A percentile compares a stretch with the other conserved stretches of the same genome.
phyloP scores from a whole-genome alignment of 257 asterid species.

The Penstemon newberryi region DNA sequence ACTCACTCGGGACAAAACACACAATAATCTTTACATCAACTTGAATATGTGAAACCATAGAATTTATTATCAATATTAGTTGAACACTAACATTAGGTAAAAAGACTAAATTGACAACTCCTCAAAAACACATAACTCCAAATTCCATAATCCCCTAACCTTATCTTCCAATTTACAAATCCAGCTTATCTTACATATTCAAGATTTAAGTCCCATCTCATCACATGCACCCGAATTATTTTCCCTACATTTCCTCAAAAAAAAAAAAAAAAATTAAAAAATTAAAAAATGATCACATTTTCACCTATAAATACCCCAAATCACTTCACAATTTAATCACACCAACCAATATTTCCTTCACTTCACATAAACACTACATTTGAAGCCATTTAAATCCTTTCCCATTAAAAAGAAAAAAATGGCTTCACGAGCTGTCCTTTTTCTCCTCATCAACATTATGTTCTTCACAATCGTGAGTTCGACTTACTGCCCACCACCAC shows the following conservation, averaged over 20 bases:
- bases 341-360: neutral
- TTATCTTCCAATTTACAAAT: constrained; percentile 18
- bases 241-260: too few species aligned
- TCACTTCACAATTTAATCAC: too few species aligned
- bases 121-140: constrained; percentile 7
- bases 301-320: constrained; percentile 22
- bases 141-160: neutral
- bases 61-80: neutral
- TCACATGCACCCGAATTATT: neutral
- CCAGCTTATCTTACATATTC: constrained; percentile 15
- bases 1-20: neutral
- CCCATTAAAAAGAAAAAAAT: too few species aligned
- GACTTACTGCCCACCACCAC: too few species aligned
- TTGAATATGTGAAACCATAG: constrained; percentile 6
- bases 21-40: neutral
- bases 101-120: constrained; percentile 1
- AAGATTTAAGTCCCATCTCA: neutral
- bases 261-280: neutral
- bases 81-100: neutral
- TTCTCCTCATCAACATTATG: too few species aligned
- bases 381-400: too few species aligned
- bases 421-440: too few species aligned
- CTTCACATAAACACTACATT: neutral
- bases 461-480: too few species aligned
- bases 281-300: neutral